These are phyloP conservation scores for Fraxinus latifolia DNA, from an alignment of 305 asterid species.

Conservation along the genomic window DNA sequence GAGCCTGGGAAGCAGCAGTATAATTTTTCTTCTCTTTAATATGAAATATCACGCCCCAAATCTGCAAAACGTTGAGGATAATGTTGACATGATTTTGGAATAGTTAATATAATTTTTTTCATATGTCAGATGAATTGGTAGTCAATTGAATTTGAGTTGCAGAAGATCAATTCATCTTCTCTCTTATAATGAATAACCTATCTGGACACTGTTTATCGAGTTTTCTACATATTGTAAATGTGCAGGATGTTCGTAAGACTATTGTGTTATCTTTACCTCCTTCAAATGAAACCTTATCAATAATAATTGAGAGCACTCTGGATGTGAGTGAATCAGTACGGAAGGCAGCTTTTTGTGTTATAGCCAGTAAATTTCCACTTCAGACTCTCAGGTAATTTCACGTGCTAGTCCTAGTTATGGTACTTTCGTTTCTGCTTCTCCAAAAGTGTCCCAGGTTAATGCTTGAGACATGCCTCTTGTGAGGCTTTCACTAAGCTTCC, in stretches of 20 bases:
- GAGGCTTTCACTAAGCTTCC: background rate
- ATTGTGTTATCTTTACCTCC: constrained; percentile 84
- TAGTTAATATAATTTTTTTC: background rate
- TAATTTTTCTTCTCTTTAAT: background rate
- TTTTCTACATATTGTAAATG: background rate
- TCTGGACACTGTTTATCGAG: background rate
- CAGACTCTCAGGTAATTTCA: constrained; percentile 82
- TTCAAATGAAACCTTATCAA: constrained; percentile 59
- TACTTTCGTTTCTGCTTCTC: constrained; percentile 11
- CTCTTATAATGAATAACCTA: background rate
- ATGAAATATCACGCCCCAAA: background rate
- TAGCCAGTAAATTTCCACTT: constrained; percentile 78
- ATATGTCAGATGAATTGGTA: background rate
- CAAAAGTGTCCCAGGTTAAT: background rate
- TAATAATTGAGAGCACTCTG: constrained; percentile 72
- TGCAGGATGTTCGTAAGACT: constrained; percentile 88
- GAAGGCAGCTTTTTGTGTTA: constrained; percentile 74
- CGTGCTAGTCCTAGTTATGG: background rate
- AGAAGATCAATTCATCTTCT: background rate
- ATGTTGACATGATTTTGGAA: background rate
- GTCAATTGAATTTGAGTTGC: background rate
- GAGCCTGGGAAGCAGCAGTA: background rate
- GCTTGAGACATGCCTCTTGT: background rate
- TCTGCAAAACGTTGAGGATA: background rate
- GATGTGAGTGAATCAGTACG: constrained; percentile 86